Percentiles rank a stretch among this genome's conserved stretches.
These are phyloP conservation scores for Paspalum notatum DNA, from an alignment of 176 grass and related monocot species.

Conservation along the genomic window DNA sequence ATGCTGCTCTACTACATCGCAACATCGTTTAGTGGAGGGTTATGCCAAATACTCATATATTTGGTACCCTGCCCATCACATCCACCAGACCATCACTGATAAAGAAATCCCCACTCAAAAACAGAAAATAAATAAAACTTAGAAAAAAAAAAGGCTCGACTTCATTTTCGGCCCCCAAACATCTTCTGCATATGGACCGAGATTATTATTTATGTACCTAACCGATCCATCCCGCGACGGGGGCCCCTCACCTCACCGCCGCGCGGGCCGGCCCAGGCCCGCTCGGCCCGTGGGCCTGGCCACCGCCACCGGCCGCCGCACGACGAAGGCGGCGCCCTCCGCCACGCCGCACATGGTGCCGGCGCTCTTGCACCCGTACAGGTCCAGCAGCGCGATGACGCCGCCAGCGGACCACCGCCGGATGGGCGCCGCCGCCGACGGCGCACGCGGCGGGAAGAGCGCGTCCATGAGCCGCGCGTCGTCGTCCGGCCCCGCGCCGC, in stretches of 20 bases:
- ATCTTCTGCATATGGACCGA: conserved; percentile 21
- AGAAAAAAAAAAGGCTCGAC: conserved; percentile 11
- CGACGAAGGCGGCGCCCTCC: conserved; percentile 53
- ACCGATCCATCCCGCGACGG: background rate
- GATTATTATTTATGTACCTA: conserved; percentile 69
- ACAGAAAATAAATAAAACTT: conserved; percentile 4
- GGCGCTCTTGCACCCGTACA: conserved; percentile 72
- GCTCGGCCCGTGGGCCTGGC: background rate
- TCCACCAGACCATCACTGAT: too few species aligned
- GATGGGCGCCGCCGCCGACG: background rate
- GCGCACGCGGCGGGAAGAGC: conserved; percentile 26
- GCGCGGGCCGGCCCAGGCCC: conserved; percentile 34
- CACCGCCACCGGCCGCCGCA: conserved; percentile 57
- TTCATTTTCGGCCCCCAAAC: conserved; percentile 36
- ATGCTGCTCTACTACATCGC: background rate
- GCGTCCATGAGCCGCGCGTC: conserved; percentile 7
- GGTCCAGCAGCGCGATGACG: conserved; percentile 50
- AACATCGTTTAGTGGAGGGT: background rate
- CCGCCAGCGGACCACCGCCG: conserved; percentile 26
- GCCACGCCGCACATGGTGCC: conserved; percentile 42
- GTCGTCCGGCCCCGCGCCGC: background rate
- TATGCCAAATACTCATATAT: conserved; percentile 1
- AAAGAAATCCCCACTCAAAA: background rate
- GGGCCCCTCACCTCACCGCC: conserved; percentile 12
- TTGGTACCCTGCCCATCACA: conserved; percentile 16